Evolutionary conservation across 108 stramenopile genomes (phyloP).

Genomic region (Cylindrotheca closterium): DNA sequence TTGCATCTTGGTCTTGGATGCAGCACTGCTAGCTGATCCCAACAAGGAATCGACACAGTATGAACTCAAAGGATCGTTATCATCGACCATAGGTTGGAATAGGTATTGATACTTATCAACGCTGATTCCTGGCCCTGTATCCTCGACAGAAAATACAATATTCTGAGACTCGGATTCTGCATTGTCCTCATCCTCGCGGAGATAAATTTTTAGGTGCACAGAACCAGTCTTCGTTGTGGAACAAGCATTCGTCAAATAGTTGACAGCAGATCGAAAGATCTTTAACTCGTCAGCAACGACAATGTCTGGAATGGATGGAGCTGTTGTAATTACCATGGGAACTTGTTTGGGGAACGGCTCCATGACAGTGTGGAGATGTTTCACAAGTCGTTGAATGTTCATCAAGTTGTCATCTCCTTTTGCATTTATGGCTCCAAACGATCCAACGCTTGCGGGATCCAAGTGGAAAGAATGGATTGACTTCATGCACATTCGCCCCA

Average conservation of each 20-base stretch:
- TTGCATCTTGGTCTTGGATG: conserved; percentile 4
- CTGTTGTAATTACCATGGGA: conserved; percentile 48
- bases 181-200: conserved; percentile 14
- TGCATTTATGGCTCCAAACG: not conserved
- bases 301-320: conserved; percentile 44
- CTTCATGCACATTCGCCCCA: conserved; percentile 60
- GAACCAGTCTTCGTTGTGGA: conserved; percentile 52
- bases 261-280: conserved; percentile 65
- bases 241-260: conserved; percentile 73
- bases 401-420: conserved; percentile 19
- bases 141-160: conserved; percentile 54
- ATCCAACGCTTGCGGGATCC: not conserved
- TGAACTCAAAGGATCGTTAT: conserved; percentile 44
- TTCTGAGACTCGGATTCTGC: conserved; percentile 2
- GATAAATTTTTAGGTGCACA: conserved; percentile 51
- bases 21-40: not conserved
- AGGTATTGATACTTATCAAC: conserved; percentile 53
- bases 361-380: conserved; percentile 51
- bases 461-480: conserved; percentile 53
- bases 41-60: conserved; percentile 5
- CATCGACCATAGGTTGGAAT: conserved; percentile 51
- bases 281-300: conserved; percentile 62
- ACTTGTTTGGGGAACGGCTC: conserved; percentile 67
- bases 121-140: conserved; percentile 62
- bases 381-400: conserved; percentile 37